Evolutionary conservation across 2,329 filamentous ascomycete species (phyloP).

Genomic region (Penicillium sp.): DNA sequence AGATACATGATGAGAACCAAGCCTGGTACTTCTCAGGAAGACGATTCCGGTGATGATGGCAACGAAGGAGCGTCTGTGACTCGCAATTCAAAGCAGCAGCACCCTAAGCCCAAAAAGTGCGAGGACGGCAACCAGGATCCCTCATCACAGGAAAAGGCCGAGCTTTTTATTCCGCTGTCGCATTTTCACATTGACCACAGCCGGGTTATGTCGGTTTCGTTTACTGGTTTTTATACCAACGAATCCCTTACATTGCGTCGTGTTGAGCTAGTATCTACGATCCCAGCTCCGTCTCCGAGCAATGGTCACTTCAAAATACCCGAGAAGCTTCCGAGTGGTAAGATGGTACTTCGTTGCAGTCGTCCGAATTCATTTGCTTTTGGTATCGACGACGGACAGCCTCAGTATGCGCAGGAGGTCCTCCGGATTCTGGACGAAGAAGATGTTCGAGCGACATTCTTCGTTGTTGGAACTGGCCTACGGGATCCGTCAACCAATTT

Average conservation of each 20-base stretch:
- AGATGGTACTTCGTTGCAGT: slow-evolving; percentile 62
- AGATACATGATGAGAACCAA: slow-evolving; percentile 48
- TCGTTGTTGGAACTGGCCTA: slow-evolving; percentile 64
- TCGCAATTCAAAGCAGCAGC: background rate
- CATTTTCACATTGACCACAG: slow-evolving; percentile 63
- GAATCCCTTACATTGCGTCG: slow-evolving; percentile 53
- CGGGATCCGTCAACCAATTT: slow-evolving; percentile 60
- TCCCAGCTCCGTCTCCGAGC: slow-evolving; percentile 42
- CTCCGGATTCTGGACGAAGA: slow-evolving; percentile 61
- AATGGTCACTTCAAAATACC: slow-evolving; percentile 51
- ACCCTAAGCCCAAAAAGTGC: background rate
- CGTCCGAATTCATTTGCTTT: slow-evolving; percentile 69
- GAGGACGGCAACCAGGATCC: slow-evolving; percentile 1
- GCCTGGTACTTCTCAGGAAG: background rate
- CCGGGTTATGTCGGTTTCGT: slow-evolving; percentile 57
- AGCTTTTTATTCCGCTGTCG: slow-evolving; percentile 65
- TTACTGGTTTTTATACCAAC: slow-evolving; percentile 62
- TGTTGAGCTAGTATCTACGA: slow-evolving; percentile 59
- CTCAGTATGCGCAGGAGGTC: slow-evolving; percentile 58
- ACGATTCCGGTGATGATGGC: background rate
- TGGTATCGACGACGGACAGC: slow-evolving; percentile 67
- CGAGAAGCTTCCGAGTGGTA: slow-evolving; percentile 59
- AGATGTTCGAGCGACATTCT: slow-evolving; percentile 66
- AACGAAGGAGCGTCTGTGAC: background rate
- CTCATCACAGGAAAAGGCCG: slow-evolving; percentile 37